Conservation (phyloP, 139 green algal species). For the Coelastrella sp. region DNA sequence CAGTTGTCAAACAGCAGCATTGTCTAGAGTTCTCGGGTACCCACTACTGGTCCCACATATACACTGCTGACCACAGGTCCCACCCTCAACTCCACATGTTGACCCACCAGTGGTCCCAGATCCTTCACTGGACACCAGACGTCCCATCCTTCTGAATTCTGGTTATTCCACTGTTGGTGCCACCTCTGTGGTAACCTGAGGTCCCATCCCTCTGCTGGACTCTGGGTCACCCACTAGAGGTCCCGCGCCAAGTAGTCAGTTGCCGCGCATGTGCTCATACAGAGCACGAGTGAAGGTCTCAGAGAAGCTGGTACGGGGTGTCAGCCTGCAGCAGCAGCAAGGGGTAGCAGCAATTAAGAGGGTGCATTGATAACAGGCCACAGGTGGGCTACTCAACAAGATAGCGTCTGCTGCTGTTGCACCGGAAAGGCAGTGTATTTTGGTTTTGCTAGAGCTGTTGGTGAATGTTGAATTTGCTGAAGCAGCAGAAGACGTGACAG, state of each 20-base stretch:
- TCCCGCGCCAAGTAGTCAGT: conserved; percentile 23
- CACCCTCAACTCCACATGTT: no score
- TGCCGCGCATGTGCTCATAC: conserved; percentile 44
- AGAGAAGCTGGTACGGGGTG: neutral
- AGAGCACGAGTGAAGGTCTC: conserved; percentile 42
- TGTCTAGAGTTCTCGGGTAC: no score
- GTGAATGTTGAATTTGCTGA: neutral
- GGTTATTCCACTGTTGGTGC: no score
- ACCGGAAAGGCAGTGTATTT: neutral
- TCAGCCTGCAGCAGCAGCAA: neutral
- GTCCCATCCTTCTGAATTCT: no score
- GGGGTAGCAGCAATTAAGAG: neutral
- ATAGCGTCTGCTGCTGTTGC: neutral
- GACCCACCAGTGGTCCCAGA: no score
- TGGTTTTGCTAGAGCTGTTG: no score
- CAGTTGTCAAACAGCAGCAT: no score
- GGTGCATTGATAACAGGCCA: neutral
- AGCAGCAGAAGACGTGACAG: neutral
- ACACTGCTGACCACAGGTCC: no score
- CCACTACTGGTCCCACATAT: no score
- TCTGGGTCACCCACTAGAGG: conserved; percentile 27
- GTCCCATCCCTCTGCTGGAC: neutral
- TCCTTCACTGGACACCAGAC: no score
- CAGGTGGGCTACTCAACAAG: neutral
- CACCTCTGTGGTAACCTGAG: neutral